phyloP scores from a whole-genome alignment of 768 basidiomycete species.

The Crepidotus variabilis region DNA sequence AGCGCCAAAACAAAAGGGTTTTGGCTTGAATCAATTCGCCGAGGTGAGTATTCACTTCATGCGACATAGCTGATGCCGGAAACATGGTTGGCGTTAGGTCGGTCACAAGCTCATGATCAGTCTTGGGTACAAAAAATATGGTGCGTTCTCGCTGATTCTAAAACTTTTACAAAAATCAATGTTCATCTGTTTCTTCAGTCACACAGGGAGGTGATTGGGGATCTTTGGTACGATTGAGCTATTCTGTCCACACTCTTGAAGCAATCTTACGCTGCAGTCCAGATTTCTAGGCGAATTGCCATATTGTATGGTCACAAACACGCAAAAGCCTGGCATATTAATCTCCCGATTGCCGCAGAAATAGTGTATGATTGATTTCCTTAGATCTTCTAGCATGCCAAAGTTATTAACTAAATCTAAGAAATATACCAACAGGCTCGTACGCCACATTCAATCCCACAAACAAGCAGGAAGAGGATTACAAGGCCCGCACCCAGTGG shows the following conservation, averaged over 20 bases:
- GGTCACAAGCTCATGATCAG: slow-evolving; percentile 46
- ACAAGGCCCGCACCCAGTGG: slow-evolving; percentile 15
- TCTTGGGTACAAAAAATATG: slow-evolving; percentile 47
- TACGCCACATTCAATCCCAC: neutral
- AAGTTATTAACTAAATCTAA: neutral
- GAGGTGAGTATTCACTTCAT: slow-evolving; percentile 34
- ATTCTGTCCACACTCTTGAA: slow-evolving; percentile 10
- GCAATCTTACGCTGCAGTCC: neutral
- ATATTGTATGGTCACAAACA: slow-evolving; percentile 28
- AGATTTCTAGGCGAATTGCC: slow-evolving; percentile 28
- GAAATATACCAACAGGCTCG: neutral
- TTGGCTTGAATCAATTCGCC: slow-evolving; percentile 42
- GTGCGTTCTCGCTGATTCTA: slow-evolving; percentile 17
- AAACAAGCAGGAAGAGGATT: slow-evolving; percentile 15
- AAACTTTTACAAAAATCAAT: neutral
- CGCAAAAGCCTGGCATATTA: slow-evolving; percentile 51
- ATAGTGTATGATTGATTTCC: neutral
- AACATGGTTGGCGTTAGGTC: slow-evolving; percentile 24
- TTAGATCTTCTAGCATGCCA: neutral
- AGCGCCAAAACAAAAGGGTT: slow-evolving; percentile 47
- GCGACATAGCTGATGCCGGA: neutral
- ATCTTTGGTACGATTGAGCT: slow-evolving; percentile 21
- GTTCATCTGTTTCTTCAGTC: slow-evolving; percentile 18
- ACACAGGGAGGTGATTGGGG: slow-evolving; percentile 51
- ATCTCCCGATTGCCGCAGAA: slow-evolving; percentile 24